Base-by-base conservation (phyloP, 495 filamentous ascomycete genomes). In the Neurospora sp. region DNA sequence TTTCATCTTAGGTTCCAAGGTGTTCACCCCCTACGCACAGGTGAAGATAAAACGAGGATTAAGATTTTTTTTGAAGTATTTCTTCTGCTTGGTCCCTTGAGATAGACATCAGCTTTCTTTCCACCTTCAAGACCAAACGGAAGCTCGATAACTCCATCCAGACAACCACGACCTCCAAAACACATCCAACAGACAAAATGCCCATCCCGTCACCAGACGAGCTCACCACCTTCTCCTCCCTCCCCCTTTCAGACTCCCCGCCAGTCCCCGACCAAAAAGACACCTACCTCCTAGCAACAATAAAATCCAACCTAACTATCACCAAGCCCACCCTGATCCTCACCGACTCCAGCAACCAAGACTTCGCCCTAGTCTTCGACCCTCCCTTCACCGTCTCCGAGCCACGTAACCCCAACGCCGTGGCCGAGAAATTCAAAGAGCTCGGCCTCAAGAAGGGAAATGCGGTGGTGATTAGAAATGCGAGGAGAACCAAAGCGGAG, bases 301-400 rank as follows among this genome's bases (percentile, higher is more conserved):
- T 86, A 48, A 81, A 81, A 20, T 78, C 84, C 62, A 79, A 85
- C 80, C 84, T 86, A 80, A 85, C 84, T n/a, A 82, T 86, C 72
- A 85, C 79, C 4, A 82, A 85, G 70, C 83, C 84, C 2, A 86
- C 84, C 8, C 74, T 85, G 2, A 79, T 86, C 70, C 81, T 78
- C 9, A 72, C 76, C 41, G 83, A 85, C 77, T 39, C 74, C 12
- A 35, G 71, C 20, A 71, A 70, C 39, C 69, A 70, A 20, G 77
- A 81, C 42, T 85, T 85, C 73, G 83, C 83, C 1, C 78, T 85
- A 4, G 79, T 82, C 18, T 85, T 82, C 70, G 77, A 75, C n/a
- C 75, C 80, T 2, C 78, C 78, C 12, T 80, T 80, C 27, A 76
- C 82, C 46, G 77, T 79, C 5, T 73, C 75, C 44, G 76, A 74